These are phyloP conservation scores for Galium porrigens DNA, from an alignment of 305 asterid genomes.

Conservation along the genomic window DNA sequence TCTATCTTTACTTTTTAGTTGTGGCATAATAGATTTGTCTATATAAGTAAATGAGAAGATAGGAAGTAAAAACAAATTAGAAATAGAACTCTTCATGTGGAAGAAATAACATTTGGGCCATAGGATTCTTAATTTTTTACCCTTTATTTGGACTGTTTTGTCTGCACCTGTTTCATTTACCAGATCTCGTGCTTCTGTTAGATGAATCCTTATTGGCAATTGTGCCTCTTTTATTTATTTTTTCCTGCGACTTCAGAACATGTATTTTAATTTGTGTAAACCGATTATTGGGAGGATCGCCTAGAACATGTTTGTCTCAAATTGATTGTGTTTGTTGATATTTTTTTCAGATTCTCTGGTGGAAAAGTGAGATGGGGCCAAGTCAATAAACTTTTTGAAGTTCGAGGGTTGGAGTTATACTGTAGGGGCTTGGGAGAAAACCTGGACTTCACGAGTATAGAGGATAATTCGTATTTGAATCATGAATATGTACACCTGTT, in stretches of 20 bases:
- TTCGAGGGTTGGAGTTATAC: conserved; percentile 65
- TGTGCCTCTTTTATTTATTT: neutral
- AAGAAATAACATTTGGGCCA: too few relatives aligned
- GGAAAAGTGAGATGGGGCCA: conserved; percentile 65
- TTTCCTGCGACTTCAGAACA: neutral
- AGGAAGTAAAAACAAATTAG: neutral
- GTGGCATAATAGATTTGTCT: neutral
- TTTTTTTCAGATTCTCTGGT: conserved; percentile 34
- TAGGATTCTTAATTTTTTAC: neutral
- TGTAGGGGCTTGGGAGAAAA: conserved; percentile 36
- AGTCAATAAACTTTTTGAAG: conserved; percentile 75
- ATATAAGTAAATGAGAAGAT: neutral
- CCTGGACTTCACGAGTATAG: conserved; percentile 26
- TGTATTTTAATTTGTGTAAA: neutral
- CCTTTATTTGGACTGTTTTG: neutral
- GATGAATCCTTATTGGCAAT: neutral
- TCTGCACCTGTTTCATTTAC: neutral
- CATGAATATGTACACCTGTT: conserved; percentile 32
- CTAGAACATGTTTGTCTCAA: neutral
- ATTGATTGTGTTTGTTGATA: neutral
- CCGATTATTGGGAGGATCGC: neutral
- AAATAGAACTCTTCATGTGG: neutral
- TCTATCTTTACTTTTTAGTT: neutral
- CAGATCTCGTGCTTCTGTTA: neutral
- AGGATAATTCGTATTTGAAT: conserved; percentile 23